Percentiles rank a stretch among this genome's conserved stretches.
Evolutionary conservation across 352 stramenopile genomes (phyloP).

Genomic region (Pythium angustatum): DNA sequence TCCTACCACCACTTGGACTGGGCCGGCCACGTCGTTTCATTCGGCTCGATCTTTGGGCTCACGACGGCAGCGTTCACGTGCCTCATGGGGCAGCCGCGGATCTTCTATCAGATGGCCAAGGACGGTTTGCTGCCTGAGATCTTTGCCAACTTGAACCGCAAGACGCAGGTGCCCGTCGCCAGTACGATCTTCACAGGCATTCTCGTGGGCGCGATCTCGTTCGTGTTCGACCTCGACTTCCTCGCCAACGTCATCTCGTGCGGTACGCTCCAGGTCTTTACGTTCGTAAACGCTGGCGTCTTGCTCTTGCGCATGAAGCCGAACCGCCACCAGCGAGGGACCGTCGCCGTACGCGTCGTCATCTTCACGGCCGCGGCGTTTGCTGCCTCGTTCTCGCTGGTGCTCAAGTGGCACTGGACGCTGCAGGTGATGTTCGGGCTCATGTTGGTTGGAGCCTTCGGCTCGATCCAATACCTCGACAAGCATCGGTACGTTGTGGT

Average conservation of each 20-base stretch:
- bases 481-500: slow-evolving; percentile 38
- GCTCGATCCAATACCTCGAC: slow-evolving; percentile 54
- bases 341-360: slow-evolving; percentile 53
- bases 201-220: slow-evolving; percentile 76
- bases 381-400: slow-evolving; percentile 63
- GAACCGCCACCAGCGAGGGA: slow-evolving; percentile 29
- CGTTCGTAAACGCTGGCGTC: slow-evolving; percentile 92
- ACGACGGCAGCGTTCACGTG: slow-evolving; percentile 91
- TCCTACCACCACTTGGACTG: slow-evolving; percentile 67
- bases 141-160: slow-evolving; percentile 60
- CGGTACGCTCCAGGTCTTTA: slow-evolving; percentile 91
- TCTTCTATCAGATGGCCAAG: slow-evolving; percentile 92
- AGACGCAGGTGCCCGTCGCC: slow-evolving; percentile 64
- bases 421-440: slow-evolving; percentile 40
- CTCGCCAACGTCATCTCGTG: slow-evolving; percentile 92
- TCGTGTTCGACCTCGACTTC: slow-evolving; percentile 90
- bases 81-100: slow-evolving; percentile 90
- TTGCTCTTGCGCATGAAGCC: slow-evolving; percentile 76
- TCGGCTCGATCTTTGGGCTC: slow-evolving; percentile 92
- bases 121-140: slow-evolving; percentile 72
- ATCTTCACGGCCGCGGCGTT: slow-evolving; percentile 65
- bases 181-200: slow-evolving; percentile 91
- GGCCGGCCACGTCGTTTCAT: slow-evolving; percentile 85
- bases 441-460: slow-evolving; percentile 43
- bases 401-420: slow-evolving; percentile 59